phyloP scores from a whole-genome alignment of 306 rosid genomes.

The Inga leiocalycina region DNA sequence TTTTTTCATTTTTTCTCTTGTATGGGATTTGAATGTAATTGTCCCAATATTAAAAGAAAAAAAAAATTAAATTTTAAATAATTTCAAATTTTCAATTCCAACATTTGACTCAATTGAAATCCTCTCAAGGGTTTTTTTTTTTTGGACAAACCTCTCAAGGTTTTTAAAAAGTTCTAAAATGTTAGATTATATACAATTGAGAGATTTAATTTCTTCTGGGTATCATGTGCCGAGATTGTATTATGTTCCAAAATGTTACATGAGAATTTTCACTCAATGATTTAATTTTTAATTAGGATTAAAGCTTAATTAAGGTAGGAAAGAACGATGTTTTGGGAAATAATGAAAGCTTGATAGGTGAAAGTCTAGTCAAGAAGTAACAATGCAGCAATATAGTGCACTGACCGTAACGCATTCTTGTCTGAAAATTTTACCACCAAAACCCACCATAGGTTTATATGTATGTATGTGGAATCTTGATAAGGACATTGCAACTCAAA shows the following conservation, averaged over 20 bases:
- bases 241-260: background rate
- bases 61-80: no score
- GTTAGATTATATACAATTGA: background rate
- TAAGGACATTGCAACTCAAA: slow-evolving; percentile 46
- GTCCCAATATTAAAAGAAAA: no score
- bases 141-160: background rate
- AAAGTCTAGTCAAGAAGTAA: background rate
- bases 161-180: background rate
- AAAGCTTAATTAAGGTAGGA: background rate
- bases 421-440: background rate
- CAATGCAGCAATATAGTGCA: background rate
- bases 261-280: background rate
- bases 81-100: background rate
- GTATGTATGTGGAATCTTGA: slow-evolving; percentile 11
- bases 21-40: no score
- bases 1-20: no score
- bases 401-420: background rate
- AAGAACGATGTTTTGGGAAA: background rate
- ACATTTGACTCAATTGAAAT: background rate
- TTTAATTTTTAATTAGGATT: background rate
- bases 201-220: background rate
- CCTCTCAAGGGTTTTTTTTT: background rate
- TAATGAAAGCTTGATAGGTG: background rate
- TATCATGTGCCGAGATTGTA: background rate
- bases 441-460: slow-evolving; percentile 1